Evolutionary conservation across 352 stramenopile species (phyloP).

Genomic region (Phytophthora rubi): DNA sequence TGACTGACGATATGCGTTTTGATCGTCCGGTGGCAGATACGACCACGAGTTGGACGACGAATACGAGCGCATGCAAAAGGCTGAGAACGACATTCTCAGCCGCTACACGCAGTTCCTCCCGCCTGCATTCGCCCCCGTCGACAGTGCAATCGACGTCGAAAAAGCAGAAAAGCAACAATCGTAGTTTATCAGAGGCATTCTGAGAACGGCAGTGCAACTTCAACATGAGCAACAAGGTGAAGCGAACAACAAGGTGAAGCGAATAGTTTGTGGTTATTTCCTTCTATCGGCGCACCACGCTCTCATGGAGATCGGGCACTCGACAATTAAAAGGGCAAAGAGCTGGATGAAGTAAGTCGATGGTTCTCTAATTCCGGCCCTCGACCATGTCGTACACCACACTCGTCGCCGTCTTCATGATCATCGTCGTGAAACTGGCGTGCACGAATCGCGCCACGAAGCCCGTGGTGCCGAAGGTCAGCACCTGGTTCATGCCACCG

Average conservation of each 20-base stretch:
- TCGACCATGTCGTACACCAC: conserved; percentile 87
- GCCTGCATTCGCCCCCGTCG: conserved; percentile 17
- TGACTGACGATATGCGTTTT: conserved; percentile 15
- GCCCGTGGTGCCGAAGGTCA: conserved; percentile 83
- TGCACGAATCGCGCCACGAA: conserved; percentile 79
- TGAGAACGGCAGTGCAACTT: conserved; percentile 5
- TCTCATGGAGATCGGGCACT: conserved; percentile 18
- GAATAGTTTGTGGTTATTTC: conserved; percentile 19
- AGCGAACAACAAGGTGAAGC: neutral
- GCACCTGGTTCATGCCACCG: conserved; percentile 80
- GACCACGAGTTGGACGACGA: conserved; percentile 82
- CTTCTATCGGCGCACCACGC: conserved; percentile 32
- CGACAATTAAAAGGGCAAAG: conserved; percentile 12
- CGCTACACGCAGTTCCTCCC: conserved; percentile 62
- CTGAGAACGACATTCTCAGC: conserved; percentile 71
- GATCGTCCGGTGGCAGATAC: conserved; percentile 50
- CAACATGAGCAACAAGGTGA: conserved; percentile 22
- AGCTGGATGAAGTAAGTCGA: conserved; percentile 18
- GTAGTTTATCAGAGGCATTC: neutral
- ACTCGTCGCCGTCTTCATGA: conserved; percentile 90
- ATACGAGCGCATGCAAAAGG: conserved; percentile 78
- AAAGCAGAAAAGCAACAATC: conserved; percentile 9
- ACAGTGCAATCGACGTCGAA: conserved; percentile 12
- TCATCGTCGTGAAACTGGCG: conserved; percentile 91
- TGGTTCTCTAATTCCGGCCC: conserved; percentile 34